Evolutionary conservation across 2,329 filamentous ascomycete genomes (phyloP), one percentile per base, ranked within the genome.

Genomic region (Hypoxylon sp.): DNA sequence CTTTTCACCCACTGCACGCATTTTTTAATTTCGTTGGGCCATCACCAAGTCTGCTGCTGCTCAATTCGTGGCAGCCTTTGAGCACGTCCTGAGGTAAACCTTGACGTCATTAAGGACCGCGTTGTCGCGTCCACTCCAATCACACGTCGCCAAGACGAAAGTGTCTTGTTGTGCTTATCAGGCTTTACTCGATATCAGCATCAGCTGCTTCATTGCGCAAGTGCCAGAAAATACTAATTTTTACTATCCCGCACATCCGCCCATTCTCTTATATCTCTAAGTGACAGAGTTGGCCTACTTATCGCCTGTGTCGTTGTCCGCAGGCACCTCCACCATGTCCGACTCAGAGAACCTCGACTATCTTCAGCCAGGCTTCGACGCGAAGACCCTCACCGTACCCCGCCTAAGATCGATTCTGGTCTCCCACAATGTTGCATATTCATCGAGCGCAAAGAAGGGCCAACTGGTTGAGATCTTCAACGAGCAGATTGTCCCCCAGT

Each of bases 361-460:
- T 79, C 90, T 98, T 33, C 90, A 95, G 77, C 88, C 93, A 61
- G 93, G 89, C 75, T 98, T 98, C 79, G 94, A 99, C 79, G 90
- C 96, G 20, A 86, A 87, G 77, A 89, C 88, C 71, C 88, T 98
- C 71, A 98, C 94, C 1, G 90, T 98, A 55, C 94, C 96, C 30
- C 92, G 92, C 50, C 85, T 99, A 74, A 93, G 96, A 76, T 95
- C 92, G 54, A 97, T 98, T 72, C 89, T 99, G 64, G 92, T 98
- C 76, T 92, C 90, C 72, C 93, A 99, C 82, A 92, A 94, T 78
- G 85, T 98, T 76, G 83, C 89, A 40, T 98, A 97, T 78, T 91
- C 95, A 4, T 91, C 93, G 0, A 95, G 91, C 3, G 94, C 96
- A 11, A 99, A 98, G 83, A 99, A 99, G 83, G 84, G 89, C 0